Evolutionary conservation across 1,284 basidiomycete genomes (phyloP).

Genomic region (Trametes versicolor): DNA sequence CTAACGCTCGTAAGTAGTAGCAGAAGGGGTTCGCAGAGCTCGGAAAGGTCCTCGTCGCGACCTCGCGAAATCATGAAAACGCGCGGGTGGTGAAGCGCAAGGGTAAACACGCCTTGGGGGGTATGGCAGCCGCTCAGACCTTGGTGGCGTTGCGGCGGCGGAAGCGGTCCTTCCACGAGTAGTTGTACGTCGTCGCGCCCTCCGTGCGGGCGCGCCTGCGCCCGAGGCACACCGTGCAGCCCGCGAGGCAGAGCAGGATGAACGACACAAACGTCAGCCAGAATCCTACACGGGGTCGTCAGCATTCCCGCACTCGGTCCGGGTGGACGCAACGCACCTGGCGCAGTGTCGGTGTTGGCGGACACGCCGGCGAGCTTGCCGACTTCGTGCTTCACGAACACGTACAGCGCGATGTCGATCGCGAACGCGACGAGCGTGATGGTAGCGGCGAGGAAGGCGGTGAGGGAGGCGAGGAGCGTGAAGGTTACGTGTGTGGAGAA

Average conservation of each 20-base stretch:
- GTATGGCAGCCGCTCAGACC: too few species aligned
- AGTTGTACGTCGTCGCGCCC: constrained; percentile 39
- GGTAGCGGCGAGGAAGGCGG: constrained; percentile 72
- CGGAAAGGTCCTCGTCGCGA: too few species aligned
- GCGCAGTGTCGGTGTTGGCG: constrained; percentile 60
- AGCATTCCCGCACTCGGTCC: constrained; percentile 1
- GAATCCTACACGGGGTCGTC: constrained; percentile 57
- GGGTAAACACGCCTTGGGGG: too few species aligned
- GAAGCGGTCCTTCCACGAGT: constrained; percentile 41
- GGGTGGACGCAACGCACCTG: constrained; percentile 54
- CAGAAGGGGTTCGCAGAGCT: too few species aligned
- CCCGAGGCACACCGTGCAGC: constrained; percentile 75
- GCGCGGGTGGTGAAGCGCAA: too few species aligned
- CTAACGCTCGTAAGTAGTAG: too few species aligned
- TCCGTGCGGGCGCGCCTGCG: constrained; percentile 53
- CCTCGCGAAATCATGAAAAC: too few species aligned
- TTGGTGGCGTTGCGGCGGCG: constrained; percentile 12
- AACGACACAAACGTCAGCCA: constrained; percentile 80
- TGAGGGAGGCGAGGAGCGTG: constrained; percentile 66
- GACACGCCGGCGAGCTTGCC: constrained; percentile 54
- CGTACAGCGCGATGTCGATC: constrained; percentile 79
- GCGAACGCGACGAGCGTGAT: constrained; percentile 76
- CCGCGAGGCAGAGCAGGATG: constrained; percentile 68
- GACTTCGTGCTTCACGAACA: constrained; percentile 65
- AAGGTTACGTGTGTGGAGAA: constrained; percentile 69